phyloP scores from a whole-genome alignment of 108 stramenopile species.

The Pelagomonas calceolata region DNA sequence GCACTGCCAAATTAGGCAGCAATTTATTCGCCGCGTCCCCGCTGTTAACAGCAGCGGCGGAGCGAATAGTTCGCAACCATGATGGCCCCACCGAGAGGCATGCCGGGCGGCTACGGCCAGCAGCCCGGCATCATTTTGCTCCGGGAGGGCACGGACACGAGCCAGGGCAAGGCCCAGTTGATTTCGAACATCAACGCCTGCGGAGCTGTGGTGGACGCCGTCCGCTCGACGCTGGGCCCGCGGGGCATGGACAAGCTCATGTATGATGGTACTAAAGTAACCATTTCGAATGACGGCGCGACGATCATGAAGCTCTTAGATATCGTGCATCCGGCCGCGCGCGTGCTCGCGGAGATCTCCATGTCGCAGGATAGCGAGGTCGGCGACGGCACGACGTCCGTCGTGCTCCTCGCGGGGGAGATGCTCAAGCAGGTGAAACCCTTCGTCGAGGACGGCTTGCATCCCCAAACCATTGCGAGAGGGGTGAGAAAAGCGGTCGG shows the following conservation, averaged over 20 bases:
- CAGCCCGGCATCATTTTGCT: slow-evolving; percentile 80
- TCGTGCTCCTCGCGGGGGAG: slow-evolving; percentile 85
- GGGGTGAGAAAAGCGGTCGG: slow-evolving; percentile 56
- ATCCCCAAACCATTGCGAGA: slow-evolving; percentile 80
- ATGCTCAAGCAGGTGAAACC: slow-evolving; percentile 85
- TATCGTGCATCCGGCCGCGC: slow-evolving; percentile 96
- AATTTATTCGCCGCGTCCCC: no score
- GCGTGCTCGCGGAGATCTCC: slow-evolving; percentile 90
- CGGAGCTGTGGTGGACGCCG: slow-evolving; percentile 85
- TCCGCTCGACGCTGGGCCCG: slow-evolving; percentile 93
- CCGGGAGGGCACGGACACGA: slow-evolving; percentile 94
- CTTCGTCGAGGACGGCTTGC: slow-evolving; percentile 96
- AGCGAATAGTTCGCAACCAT: no score
- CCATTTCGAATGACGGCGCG: slow-evolving; percentile 97
- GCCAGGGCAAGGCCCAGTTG: slow-evolving; percentile 94
- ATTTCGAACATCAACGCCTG: slow-evolving; percentile 98
- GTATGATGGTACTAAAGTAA: slow-evolving; percentile 67
- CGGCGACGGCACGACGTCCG: slow-evolving; percentile 96
- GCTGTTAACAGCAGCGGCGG: no score
- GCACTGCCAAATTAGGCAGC: no score
- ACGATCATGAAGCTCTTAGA: slow-evolving; percentile 94
- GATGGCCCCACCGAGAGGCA: no score
- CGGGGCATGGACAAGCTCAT: slow-evolving; percentile 99
- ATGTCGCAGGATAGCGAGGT: slow-evolving; percentile 90
- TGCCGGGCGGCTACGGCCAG: no score